Percentiles rank a stretch among this genome's conserved stretches.
Conservation (phyloP, 345 rosid genomes). For the Rubroshorea leprosula region DNA sequence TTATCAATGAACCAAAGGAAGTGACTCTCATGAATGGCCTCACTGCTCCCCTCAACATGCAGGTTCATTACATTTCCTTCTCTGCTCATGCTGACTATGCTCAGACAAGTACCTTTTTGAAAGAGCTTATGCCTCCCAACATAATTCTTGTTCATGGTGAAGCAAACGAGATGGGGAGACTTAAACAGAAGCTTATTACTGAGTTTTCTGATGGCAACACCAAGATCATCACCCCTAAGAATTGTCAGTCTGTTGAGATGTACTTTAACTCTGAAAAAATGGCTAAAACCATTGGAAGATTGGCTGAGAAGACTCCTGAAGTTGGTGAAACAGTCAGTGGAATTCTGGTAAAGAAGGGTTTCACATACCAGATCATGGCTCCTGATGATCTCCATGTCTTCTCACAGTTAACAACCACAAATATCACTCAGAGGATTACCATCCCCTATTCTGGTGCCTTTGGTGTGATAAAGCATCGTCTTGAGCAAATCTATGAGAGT, state of each 20-base stretch:
- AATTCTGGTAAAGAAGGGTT: slow-evolving; percentile 84
- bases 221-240: slow-evolving; percentile 78
- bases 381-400: slow-evolving; percentile 93
- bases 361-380: slow-evolving; percentile 94
- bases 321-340: slow-evolving; percentile 78
- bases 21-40: slow-evolving; percentile 95
- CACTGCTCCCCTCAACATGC: slow-evolving; percentile 78
- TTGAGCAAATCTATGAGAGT: slow-evolving; percentile 75
- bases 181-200: slow-evolving; percentile 72
- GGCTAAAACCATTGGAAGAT: slow-evolving; percentile 87
- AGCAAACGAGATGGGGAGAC: slow-evolving; percentile 93
- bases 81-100: slow-evolving; percentile 96
- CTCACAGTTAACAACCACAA: slow-evolving; percentile 89
- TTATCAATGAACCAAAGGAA: slow-evolving; percentile 85
- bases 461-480: slow-evolving; percentile 73
- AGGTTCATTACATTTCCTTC: slow-evolving; percentile 87
- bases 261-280: slow-evolving; percentile 77
- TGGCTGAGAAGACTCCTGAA: slow-evolving; percentile 79
- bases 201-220: slow-evolving; percentile 78
- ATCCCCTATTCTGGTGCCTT: slow-evolving; percentile 74
- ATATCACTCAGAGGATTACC: slow-evolving; percentile 72
- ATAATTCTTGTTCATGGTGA: slow-evolving; percentile 92
- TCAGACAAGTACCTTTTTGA: slow-evolving; percentile 88
- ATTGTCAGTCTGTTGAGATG: slow-evolving; percentile 89
- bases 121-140: slow-evolving; percentile 92